A percentile compares a stretch with the other conserved stretches of the same genome.
Conservation (phyloP, 441 rosid species). For the Brassica balearica region DNA sequence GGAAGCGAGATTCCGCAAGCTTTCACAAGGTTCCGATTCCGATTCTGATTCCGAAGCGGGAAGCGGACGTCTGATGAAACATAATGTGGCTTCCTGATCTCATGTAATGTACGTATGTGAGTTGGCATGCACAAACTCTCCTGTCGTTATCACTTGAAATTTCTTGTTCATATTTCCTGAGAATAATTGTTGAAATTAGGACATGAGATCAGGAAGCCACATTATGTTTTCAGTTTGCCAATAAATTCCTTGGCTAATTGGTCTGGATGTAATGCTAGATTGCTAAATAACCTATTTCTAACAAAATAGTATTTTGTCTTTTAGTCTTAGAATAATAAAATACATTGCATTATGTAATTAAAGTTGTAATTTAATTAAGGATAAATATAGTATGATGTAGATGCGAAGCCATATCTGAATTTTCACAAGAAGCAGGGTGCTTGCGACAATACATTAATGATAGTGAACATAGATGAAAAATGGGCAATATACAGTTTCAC, state of each 20-base stretch:
- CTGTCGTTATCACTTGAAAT: not conserved
- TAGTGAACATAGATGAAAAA: not conserved
- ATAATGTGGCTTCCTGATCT: no score
- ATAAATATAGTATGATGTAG: not conserved
- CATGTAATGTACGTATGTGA: no score
- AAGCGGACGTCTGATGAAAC: no score
- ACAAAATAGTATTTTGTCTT: no score
- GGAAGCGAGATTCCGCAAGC: no score
- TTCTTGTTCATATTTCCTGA: conserved; percentile 2
- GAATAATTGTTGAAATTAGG: conserved; percentile 4
- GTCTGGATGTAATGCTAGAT: no score
- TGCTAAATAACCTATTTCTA: no score
- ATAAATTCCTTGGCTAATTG: no score
- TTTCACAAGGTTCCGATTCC: no score
- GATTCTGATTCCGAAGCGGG: no score
- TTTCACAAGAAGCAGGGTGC: not conserved
- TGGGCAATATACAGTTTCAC: not conserved
- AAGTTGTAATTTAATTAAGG: not conserved
- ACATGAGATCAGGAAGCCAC: not conserved
- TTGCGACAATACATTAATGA: not conserved
- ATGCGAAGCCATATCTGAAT: not conserved
- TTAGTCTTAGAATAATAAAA: not conserved
- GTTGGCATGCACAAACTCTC: not conserved
- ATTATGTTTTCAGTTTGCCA: not conserved
- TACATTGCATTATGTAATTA: not conserved